These are phyloP conservation scores for Dictyostelium purpureum DNA, from an alignment of 78 protist species.

Conservation along the genomic window DNA sequence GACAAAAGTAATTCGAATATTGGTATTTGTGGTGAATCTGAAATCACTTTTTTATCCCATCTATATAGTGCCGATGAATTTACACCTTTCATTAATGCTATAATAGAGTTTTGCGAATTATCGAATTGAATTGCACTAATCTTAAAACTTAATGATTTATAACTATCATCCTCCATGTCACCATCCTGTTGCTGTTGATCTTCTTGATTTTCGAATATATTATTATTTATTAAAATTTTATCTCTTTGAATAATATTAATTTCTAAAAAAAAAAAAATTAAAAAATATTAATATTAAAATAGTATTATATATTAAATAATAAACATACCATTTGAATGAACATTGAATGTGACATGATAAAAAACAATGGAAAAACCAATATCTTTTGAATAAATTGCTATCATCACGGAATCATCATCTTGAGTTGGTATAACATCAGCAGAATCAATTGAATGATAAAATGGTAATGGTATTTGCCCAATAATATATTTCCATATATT, in stretches of 20 bases:
- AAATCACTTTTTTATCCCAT: constrained; percentile 9
- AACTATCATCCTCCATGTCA: not conserved
- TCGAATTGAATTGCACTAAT: constrained; percentile 32
- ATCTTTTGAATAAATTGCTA: constrained; percentile 36
- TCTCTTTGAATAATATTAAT: constrained; percentile 3
- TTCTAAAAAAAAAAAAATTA: not conserved
- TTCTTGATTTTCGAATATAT: not conserved
- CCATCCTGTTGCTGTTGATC: not conserved
- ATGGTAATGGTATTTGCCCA: constrained; percentile 21
- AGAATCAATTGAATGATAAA: constrained; percentile 47
- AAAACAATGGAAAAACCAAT: constrained; percentile 14
- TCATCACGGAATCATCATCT: constrained; percentile 17
- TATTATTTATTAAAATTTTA: not conserved
- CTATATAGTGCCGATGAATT: constrained; percentile 17
- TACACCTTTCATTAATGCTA: constrained; percentile 20
- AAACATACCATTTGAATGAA: constrained; percentile 30
- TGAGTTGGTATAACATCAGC: constrained; percentile 47
- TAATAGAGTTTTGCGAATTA: constrained; percentile 35
- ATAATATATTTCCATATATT: constrained; percentile 42
- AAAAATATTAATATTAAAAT: not conserved
- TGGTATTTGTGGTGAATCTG: constrained; percentile 21
- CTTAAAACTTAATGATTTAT: constrained; percentile 17
- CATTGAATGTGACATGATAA: constrained; percentile 37
- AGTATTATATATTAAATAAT: not conserved
- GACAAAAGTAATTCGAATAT: not conserved